A percentile compares a stretch with the other conserved stretches of the same genome.
These are phyloP conservation scores for Mycena indigotica DNA, from an alignment of 768 basidiomycete genomes.

Conservation along the genomic window DNA sequence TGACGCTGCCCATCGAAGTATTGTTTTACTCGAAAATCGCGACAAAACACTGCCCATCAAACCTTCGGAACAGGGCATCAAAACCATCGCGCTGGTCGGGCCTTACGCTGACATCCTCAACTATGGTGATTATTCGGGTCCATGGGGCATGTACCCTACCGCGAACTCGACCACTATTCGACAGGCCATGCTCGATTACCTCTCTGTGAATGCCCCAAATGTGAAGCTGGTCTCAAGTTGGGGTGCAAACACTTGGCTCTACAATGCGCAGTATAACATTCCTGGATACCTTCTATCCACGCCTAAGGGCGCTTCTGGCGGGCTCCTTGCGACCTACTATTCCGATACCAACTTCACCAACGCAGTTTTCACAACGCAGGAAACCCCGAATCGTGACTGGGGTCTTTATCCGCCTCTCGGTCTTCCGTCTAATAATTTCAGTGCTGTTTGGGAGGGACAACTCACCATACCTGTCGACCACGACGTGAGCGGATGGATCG, in stretches of 20 bases:
- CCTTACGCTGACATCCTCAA: conserved; percentile 27
- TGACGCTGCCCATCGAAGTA: conserved; percentile 26
- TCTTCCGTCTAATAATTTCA: conserved; percentile 31
- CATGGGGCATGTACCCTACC: conserved; percentile 27
- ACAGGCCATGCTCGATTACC: conserved; percentile 23
- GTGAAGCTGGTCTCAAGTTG: conserved; percentile 25
- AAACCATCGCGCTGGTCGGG: conserved; percentile 26
- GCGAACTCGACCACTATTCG: conserved; percentile 23
- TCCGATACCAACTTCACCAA: conserved; percentile 25
- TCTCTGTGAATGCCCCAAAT: conserved; percentile 2
- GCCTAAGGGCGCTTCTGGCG: conserved; percentile 4
- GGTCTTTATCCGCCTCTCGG: conserved; percentile 29
- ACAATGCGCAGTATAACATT: conserved; percentile 28
- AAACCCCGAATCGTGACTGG: conserved; percentile 30
- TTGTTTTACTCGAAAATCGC: conserved; percentile 29
- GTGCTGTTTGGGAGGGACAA: conserved; percentile 29
- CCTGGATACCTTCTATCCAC: conserved; percentile 29
- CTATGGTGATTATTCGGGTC: conserved; percentile 30
- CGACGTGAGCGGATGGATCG: conserved; percentile 25
- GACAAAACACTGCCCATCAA: conserved; percentile 25
- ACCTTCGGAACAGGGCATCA: conserved; percentile 6
- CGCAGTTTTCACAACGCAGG: conserved; percentile 19
- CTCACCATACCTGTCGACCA: conserved; percentile 27
- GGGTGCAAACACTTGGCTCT: conserved; percentile 28
- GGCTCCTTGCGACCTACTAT: conserved; percentile 14